A percentile compares a stretch with the other conserved stretches of the same genome.
These are phyloP conservation scores for Backusella liffmaniae DNA, from an alignment of 192 early-diverging fungal genomes.

Conservation along the genomic window DNA sequence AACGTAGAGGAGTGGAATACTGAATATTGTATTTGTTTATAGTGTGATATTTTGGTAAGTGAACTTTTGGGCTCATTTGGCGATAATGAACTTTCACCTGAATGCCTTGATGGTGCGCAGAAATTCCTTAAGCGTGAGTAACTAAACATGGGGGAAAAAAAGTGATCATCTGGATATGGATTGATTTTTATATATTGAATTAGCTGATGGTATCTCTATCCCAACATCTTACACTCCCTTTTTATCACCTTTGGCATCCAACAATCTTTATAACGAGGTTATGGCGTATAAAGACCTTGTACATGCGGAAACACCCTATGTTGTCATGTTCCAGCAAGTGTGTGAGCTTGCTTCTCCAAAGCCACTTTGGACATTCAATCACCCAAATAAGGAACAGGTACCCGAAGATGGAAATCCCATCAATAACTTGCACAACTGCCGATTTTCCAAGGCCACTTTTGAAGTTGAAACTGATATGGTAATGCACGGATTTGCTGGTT, in stretches of 20 bases:
- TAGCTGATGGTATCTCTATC: conserved; percentile 84
- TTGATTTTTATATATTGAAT: neutral
- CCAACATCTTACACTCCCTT: conserved; percentile 84
- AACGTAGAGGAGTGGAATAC: neutral
- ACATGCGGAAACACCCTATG: conserved; percentile 91
- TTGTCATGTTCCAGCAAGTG: conserved; percentile 91
- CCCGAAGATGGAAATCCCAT: conserved; percentile 44
- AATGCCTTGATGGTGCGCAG: conserved; percentile 95
- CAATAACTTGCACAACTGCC: conserved; percentile 75
- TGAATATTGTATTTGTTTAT: neutral
- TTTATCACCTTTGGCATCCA: conserved; percentile 84
- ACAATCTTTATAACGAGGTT: conserved; percentile 78
- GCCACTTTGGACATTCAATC: conserved; percentile 79
- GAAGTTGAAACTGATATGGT: conserved; percentile 51
- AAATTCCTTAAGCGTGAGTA: conserved; percentile 54
- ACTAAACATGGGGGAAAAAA: neutral
- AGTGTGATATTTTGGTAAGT: conserved; percentile 91
- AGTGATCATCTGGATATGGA: too few species aligned
- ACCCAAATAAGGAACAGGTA: conserved; percentile 56
- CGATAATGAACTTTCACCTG: conserved; percentile 98
- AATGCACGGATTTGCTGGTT: conserved; percentile 94
- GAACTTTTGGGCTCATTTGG: conserved; percentile 98
- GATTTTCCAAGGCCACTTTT: conserved; percentile 60
- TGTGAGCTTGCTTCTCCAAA: conserved; percentile 66
- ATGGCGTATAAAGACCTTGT: conserved; percentile 59